A percentile compares a stretch with the other conserved stretches of the same genome.
Conservation (phyloP, 768 basidiomycete genomes). For the Tylopilus subfusipes region DNA sequence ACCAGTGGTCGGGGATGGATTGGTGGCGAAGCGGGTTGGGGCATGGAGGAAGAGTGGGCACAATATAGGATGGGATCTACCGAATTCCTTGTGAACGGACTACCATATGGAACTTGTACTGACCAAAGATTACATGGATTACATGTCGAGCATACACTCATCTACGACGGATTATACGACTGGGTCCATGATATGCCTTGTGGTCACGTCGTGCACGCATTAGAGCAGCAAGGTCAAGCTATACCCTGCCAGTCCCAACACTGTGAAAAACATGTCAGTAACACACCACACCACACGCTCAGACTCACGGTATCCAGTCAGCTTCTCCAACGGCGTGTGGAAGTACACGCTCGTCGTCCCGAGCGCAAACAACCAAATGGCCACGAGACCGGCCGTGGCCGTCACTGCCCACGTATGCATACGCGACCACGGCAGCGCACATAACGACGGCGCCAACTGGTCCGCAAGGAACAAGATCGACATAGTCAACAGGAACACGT, state of each 20-base stretch:
- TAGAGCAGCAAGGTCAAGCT: conserved; percentile 27
- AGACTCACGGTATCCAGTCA: conserved; percentile 76
- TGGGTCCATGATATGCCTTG: neutral
- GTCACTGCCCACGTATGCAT: conserved; percentile 48
- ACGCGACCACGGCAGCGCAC: conserved; percentile 36
- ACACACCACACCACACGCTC: neutral
- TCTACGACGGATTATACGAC: neutral
- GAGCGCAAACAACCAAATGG: conserved; percentile 68
- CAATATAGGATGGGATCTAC: no score
- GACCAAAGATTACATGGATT: neutral
- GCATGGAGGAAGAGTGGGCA: conserved; percentile 40
- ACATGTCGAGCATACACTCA: neutral
- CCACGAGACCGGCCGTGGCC: conserved; percentile 46
- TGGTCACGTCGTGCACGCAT: neutral
- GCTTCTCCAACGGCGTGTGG: conserved; percentile 84
- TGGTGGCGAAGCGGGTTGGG: conserved; percentile 42
- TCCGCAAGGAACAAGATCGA: conserved; percentile 73
- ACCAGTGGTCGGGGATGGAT: conserved; percentile 16
- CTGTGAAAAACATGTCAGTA: conserved; percentile 22
- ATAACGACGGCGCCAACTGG: conserved; percentile 61
- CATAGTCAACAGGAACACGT: conserved; percentile 86
- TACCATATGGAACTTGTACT: neutral
- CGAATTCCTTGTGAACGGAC: no score
- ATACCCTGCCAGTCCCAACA: conserved; percentile 38
- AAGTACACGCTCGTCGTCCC: conserved; percentile 88